These are phyloP conservation scores for Clonostachys rosea DNA, from an alignment of 2,329 filamentous ascomycete genomes.

Conservation along the genomic window DNA sequence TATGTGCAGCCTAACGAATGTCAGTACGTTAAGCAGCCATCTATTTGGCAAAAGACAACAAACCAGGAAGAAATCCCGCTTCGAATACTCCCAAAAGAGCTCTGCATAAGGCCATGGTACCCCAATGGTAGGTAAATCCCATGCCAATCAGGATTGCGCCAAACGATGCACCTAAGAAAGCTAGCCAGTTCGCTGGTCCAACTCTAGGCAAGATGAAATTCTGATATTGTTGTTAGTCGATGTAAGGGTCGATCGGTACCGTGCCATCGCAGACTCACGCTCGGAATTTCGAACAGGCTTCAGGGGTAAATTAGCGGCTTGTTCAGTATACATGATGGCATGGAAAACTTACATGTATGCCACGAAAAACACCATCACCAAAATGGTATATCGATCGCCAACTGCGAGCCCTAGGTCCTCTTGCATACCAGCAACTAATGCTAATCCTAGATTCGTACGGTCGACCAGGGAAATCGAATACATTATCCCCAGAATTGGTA, in stretches of 20 bases:
- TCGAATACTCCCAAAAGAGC: constrained; percentile 11
- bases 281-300: background rate
- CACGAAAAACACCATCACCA: background rate
- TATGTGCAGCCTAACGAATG: constrained; percentile 1
- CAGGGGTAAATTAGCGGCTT: background rate
- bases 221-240: background rate
- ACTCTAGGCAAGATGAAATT: no score
- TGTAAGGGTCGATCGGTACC: background rate
- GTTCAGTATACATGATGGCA: no score
- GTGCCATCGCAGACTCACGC: background rate
- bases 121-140: background rate
- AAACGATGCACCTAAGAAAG: no score
- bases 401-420: background rate
- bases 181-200: no score
- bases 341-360: background rate
- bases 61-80: constrained; percentile 4
- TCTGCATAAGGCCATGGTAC: constrained; percentile 3
- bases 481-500: background rate
- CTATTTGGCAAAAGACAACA: no score
- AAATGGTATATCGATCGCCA: background rate
- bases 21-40: no score
- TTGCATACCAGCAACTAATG: background rate
- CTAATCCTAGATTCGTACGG: background rate
- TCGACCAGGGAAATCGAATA: background rate
- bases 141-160: constrained; percentile 5